Conservation (phyloP, 2,329 filamentous ascomycete species). For the Sordariomycetes sp. region DNA sequence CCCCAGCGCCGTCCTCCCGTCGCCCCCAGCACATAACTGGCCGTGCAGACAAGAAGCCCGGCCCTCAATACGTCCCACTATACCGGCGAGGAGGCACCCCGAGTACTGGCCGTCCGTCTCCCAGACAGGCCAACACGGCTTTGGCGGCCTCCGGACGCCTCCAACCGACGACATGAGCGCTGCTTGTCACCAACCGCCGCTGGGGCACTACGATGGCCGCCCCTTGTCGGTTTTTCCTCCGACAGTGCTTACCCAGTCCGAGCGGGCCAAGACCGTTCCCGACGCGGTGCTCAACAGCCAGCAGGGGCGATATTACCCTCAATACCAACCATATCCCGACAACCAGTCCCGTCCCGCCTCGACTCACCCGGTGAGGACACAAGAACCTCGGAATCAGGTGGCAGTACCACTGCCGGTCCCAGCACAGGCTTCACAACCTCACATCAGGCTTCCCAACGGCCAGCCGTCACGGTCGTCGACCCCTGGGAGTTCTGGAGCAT, state of each 20-base stretch:
- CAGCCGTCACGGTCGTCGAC: conserved; percentile 12
- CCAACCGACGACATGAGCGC: conserved; percentile 39
- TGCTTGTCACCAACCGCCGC: conserved; percentile 31
- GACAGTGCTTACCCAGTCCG: conserved; percentile 17
- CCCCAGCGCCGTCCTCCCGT: conserved; percentile 1
- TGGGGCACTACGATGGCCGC: conserved; percentile 28
- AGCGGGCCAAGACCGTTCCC: conserved; percentile 15
- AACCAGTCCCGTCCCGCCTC: not conserved
- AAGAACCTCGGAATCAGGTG: not conserved
- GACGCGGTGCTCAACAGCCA: conserved; percentile 7
- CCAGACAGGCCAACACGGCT: not conserved
- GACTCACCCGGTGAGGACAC: not conserved
- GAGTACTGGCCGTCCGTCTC: not conserved
- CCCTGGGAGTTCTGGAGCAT: conserved; percentile 13
- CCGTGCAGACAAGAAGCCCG: not conserved
- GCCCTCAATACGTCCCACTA: not conserved
- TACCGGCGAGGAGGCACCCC: not conserved
- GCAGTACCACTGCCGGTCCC: not conserved
- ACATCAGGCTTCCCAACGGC: not conserved
- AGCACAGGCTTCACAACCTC: not conserved
- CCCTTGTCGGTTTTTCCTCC: conserved; percentile 17
- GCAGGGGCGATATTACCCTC: conserved; percentile 6
- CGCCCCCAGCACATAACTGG: not conserved
- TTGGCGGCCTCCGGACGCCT: conserved; percentile 32
- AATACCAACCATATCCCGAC: conserved; percentile 9